These are phyloP conservation scores for Pseudomassariella vexata DNA, from an alignment of 2,329 filamentous ascomycete genomes.

Conservation along the genomic window DNA sequence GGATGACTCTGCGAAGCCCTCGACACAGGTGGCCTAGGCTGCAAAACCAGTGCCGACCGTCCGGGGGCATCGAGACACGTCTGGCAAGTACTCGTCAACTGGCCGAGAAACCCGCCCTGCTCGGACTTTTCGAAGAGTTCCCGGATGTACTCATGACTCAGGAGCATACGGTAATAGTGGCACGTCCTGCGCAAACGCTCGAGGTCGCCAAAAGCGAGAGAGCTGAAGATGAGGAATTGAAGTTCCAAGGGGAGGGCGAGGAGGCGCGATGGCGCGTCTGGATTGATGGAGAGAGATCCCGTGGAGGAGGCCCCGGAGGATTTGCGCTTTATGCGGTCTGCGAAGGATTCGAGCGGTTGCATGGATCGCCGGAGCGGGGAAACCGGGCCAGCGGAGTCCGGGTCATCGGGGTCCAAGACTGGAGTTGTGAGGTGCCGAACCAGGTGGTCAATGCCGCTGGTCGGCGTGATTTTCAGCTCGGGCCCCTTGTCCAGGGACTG, in stretches of 20 bases:
- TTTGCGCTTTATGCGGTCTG: constrained; percentile 7
- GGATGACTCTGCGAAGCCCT: constrained; percentile 30
- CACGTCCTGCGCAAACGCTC: constrained; percentile 35
- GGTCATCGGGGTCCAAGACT: constrained; percentile 1
- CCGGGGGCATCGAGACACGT: constrained; percentile 28
- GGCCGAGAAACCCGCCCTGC: constrained; percentile 21
- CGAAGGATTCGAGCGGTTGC: constrained; percentile 7
- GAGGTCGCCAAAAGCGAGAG: constrained; percentile 36
- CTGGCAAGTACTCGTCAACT: constrained; percentile 33
- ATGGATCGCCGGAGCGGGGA: constrained; percentile 8
- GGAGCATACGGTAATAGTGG: constrained; percentile 26
- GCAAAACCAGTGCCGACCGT: constrained; percentile 26
- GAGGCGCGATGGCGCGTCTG: constrained; percentile 13
- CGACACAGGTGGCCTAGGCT: constrained; percentile 18
- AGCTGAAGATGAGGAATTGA: constrained; percentile 32
- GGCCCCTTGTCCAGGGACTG: no score
- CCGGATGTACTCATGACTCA: constrained; percentile 28
- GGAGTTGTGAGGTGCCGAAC: constrained; percentile 4
- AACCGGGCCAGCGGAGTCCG: no score
- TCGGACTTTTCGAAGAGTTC: no score
- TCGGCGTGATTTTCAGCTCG: constrained; percentile 9
- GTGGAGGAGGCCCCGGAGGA: constrained; percentile 1
- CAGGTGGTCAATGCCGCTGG: constrained; percentile 7
- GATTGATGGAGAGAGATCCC: not conserved
- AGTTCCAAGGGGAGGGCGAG: constrained; percentile 35